Conservation (phyloP, 495 filamentous ascomycete genomes). For the Massariosphaeria phaeospora region DNA sequence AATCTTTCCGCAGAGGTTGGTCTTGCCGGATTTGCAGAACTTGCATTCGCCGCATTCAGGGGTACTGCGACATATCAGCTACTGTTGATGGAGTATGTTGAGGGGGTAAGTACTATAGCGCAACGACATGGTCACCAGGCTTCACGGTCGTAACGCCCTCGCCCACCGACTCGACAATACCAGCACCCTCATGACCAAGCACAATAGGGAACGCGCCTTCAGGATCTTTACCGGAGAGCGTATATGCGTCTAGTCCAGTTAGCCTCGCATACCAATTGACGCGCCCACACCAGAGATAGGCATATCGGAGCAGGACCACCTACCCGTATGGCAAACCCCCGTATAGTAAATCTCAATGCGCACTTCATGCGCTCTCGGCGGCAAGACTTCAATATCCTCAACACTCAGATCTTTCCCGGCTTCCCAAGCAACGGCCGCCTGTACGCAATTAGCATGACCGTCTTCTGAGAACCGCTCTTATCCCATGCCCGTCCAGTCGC, state of each 20-base stretch:
- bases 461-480: not conserved
- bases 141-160: conserved; percentile 94
- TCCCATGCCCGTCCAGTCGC: not conserved
- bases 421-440: conserved; percentile 96
- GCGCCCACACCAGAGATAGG: no score
- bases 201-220: conserved; percentile 97
- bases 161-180: conserved; percentile 93
- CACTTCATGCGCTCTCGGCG: conserved; percentile 92
- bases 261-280: not conserved
- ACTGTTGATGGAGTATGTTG: not conserved
- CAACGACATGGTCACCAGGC: conserved; percentile 86
- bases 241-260: conserved; percentile 75
- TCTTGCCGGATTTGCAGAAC: conserved; percentile 99
- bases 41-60: conserved; percentile 98
- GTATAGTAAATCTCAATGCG: conserved; percentile 95
- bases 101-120: conserved; percentile 71
- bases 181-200: conserved; percentile 93
- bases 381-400: conserved; percentile 86
- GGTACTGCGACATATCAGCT: conserved; percentile 53
- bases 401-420: conserved; percentile 81
- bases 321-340: conserved; percentile 96
- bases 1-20: conserved; percentile 99
- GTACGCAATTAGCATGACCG: conserved; percentile 3
- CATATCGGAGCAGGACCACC: conserved; percentile 16
- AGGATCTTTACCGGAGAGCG: conserved; percentile 93